Conservation (phyloP, 2,329 filamentous ascomycete genomes). For the Fusarium torreyae region DNA sequence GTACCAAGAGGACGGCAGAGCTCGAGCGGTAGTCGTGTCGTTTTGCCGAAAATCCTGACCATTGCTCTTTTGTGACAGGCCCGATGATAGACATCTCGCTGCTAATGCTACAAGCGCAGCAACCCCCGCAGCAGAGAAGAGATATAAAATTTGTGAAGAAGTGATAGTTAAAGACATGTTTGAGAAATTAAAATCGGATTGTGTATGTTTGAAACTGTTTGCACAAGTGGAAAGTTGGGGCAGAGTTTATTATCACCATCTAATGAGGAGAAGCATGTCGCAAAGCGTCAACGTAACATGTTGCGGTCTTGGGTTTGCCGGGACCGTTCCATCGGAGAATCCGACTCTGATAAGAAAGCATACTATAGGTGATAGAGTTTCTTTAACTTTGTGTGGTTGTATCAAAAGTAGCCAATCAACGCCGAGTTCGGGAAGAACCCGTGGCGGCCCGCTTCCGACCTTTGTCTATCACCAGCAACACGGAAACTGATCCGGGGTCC, state of each 20-base stretch:
- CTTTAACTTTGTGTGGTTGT: too few relatives aligned
- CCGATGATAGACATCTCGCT: slow-evolving; percentile 40
- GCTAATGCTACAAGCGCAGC: slow-evolving; percentile 50
- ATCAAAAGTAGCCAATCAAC: accelerated
- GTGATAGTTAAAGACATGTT: neutral
- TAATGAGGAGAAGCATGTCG: too few relatives aligned
- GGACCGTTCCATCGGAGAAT: neutral
- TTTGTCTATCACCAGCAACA: neutral
- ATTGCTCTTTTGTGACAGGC: slow-evolving; percentile 7
- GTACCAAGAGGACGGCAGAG: slow-evolving; percentile 67
- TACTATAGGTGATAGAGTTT: too few relatives aligned
- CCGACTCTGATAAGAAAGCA: neutral
- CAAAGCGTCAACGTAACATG: too few relatives aligned
- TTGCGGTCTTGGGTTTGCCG: neutral
- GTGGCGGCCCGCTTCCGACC: slow-evolving; percentile 5
- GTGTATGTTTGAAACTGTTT: neutral
- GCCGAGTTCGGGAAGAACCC: slow-evolving; percentile 1
- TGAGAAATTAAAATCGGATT: neutral
- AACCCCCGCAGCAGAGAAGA: slow-evolving; percentile 45
- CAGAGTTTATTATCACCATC: neutral
- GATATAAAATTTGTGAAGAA: slow-evolving; percentile 6
- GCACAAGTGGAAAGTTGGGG: neutral
- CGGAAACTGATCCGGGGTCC: neutral
- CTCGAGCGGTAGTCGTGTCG: slow-evolving; percentile 39
- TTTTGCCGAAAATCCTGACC: neutral